A percentile compares a stretch with the other conserved stretches of the same genome.
Conservation (phyloP, 1,139 yeast species). For the Saccharomyces hybrid region DNA sequence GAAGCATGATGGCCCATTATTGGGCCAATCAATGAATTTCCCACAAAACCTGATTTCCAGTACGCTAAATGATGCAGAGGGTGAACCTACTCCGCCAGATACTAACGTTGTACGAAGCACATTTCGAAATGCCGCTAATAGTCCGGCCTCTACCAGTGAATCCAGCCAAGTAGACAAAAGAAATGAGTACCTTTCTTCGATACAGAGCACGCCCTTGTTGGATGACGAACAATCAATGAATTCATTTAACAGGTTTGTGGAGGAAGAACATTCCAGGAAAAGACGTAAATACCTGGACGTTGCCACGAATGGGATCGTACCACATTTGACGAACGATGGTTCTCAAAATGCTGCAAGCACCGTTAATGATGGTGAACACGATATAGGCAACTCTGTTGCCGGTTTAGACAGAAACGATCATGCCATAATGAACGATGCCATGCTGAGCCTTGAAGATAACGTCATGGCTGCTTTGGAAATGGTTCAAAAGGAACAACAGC, state of each 20-base stretch:
- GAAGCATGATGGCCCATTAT: conserved; percentile 1
- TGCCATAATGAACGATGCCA: conserved; percentile 29
- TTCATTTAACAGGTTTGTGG: conserved; percentile 22
- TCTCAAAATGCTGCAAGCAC: background rate
- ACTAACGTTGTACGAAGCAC: background rate
- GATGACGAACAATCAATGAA: conserved; percentile 20
- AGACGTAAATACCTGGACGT: conserved; percentile 18
- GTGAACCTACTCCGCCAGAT: conserved; percentile 13
- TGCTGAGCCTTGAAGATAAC: conserved; percentile 38
- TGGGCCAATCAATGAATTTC: background rate
- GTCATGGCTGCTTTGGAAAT: conserved; percentile 64
- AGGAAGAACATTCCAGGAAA: conserved; percentile 17
- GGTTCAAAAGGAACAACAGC: conserved; percentile 37
- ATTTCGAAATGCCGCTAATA: background rate
- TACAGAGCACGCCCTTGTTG: conserved; percentile 3
- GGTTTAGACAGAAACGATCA: conserved; percentile 32
- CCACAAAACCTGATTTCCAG: background rate
- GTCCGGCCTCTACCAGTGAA: background rate
- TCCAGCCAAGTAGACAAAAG: background rate
- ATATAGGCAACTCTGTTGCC: conserved; percentile 11
- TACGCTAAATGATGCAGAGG: conserved; percentile 1
- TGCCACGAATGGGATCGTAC: conserved; percentile 11
- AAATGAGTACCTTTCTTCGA: conserved; percentile 4
- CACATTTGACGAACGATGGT: conserved; percentile 2
- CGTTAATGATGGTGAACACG: conserved; percentile 1